These are phyloP conservation scores for Leccinum broughii DNA, from an alignment of 768 basidiomycete species.

Conservation along the genomic window DNA sequence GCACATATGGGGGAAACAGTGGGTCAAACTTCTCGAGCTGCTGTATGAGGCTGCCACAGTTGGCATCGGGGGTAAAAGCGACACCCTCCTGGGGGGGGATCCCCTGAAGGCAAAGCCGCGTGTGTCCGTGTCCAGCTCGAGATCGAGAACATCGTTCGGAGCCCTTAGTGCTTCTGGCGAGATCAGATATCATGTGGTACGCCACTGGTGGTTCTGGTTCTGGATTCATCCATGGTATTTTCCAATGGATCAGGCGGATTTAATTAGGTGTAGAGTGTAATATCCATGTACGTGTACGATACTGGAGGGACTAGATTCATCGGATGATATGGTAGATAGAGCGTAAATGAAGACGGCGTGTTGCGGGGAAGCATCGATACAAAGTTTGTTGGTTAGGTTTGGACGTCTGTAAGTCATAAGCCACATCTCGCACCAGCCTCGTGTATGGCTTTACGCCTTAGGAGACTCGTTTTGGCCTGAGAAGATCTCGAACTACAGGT, in stretches of 20 bases:
- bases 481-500: not conserved
- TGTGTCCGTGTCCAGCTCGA: slow-evolving; percentile 64
- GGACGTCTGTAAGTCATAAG: not conserved
- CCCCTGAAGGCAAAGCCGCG: slow-evolving; percentile 62
- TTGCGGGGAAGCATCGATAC: slow-evolving; percentile 28
- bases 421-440: slow-evolving; percentile 18
- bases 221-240: slow-evolving; percentile 1
- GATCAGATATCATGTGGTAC: slow-evolving; percentile 10
- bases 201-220: slow-evolving; percentile 16
- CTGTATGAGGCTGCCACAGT: slow-evolving; percentile 63
- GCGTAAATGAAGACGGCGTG: slow-evolving; percentile 29
- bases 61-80: slow-evolving; percentile 43
- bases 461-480: slow-evolving; percentile 7
- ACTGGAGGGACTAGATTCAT: slow-evolving; percentile 9
- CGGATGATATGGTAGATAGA: slow-evolving; percentile 6
- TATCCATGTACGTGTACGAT: slow-evolving; percentile 16
- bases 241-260: slow-evolving; percentile 3
- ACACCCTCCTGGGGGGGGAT: slow-evolving; percentile 54
- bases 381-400: slow-evolving; percentile 23
- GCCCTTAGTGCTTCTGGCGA: slow-evolving; percentile 17
- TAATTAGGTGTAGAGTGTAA: slow-evolving; percentile 13
- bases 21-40: slow-evolving; percentile 68
- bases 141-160: slow-evolving; percentile 60
- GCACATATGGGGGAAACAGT: slow-evolving; percentile 74
- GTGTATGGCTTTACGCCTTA: slow-evolving; percentile 18